These are phyloP conservation scores for Stagonosporopsis cucurbitacearum DNA, from an alignment of 2,329 filamentous ascomycete species.

Conservation along the genomic window DNA sequence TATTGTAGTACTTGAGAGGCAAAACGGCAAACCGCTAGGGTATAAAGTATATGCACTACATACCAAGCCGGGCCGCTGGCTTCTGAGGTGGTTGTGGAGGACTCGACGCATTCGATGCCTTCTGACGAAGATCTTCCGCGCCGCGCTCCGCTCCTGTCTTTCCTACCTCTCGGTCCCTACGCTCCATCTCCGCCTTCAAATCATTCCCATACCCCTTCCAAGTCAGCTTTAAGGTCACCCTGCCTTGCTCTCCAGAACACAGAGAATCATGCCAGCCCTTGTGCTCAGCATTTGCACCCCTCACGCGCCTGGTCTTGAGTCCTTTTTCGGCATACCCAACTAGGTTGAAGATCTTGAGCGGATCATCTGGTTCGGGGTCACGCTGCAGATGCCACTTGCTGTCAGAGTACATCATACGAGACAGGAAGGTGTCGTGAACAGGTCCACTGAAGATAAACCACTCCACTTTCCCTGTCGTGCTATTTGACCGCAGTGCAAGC, in stretches of 20 bases:
- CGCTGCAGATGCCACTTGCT: neutral
- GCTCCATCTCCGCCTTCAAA: constrained; percentile 3
- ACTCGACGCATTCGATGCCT: neutral
- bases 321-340: constrained; percentile 26
- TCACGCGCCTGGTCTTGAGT: constrained; percentile 1
- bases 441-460: constrained; percentile 32
- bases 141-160: neutral
- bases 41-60: neutral
- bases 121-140: neutral
- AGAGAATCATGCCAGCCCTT: constrained; percentile 26
- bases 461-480: constrained; percentile 16
- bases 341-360: constrained; percentile 25
- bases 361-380: neutral
- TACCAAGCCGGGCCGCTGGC: neutral
- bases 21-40: neutral
- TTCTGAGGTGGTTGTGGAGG: neutral
- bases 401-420: neutral
- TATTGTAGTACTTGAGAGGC: no score
- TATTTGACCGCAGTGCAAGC: constrained; percentile 28
- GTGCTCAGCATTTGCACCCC: constrained; percentile 26
- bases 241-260: constrained; percentile 42
- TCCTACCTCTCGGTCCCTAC: neutral
- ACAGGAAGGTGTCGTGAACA: constrained; percentile 11
- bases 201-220: constrained; percentile 21
- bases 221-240: constrained; percentile 28